phyloP scores from a whole-genome alignment of 495 filamentous ascomycete genomes.

The Cercophora sp. region DNA sequence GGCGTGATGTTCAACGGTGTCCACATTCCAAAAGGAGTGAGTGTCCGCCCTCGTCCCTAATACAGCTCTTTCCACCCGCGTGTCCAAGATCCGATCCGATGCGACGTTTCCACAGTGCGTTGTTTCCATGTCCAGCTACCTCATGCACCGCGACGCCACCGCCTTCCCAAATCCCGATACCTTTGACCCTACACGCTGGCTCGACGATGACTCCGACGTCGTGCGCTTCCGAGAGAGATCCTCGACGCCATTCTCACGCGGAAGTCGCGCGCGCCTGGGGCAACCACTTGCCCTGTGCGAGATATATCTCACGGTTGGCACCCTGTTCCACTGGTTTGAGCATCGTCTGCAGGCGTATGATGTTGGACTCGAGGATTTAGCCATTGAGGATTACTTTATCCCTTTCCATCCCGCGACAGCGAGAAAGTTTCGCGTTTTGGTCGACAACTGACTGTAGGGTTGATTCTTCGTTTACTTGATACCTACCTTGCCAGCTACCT shows the following conservation, averaged over 20 bases:
- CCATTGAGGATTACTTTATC: neutral
- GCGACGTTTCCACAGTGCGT: neutral
- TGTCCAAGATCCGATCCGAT: too few relatives aligned
- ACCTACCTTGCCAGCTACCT: too few relatives aligned
- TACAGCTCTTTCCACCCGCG: too few relatives aligned
- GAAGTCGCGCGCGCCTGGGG: neutral
- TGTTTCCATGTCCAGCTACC: neutral
- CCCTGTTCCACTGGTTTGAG: neutral
- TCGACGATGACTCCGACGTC: neutral
- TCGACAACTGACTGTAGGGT: too few relatives aligned
- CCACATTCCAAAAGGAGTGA: neutral
- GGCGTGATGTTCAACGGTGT: neutral
- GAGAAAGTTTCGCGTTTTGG: neutral
- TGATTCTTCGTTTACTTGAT: too few relatives aligned
- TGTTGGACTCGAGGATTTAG: neutral
- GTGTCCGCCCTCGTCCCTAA: too few relatives aligned
- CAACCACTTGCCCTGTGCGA: neutral
- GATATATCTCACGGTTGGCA: neutral
- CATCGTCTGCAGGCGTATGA: neutral
- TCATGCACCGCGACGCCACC: neutral
- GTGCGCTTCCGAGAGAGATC: neutral
- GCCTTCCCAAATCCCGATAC: neutral
- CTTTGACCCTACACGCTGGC: neutral
- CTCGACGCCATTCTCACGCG: neutral
- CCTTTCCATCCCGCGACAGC: neutral